phyloP scores from a whole-genome alignment of 495 filamentous ascomycete genomes.

The Lepraria neglecta region DNA sequence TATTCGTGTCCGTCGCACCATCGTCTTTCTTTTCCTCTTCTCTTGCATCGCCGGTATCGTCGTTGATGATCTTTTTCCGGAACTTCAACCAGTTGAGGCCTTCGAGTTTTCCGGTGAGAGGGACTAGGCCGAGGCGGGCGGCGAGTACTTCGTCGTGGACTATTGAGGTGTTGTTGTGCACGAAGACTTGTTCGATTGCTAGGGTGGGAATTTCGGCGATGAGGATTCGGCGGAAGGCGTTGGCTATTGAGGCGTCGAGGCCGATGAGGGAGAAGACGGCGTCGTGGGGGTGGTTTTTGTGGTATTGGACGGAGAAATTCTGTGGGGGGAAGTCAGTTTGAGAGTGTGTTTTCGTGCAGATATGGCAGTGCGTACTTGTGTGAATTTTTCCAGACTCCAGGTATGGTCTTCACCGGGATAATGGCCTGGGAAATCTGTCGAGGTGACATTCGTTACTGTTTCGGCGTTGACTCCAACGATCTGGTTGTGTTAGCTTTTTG shows the following conservation, averaged over 20 bases:
- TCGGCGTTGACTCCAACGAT: constrained; percentile 80
- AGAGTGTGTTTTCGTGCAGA: not conserved
- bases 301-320: constrained; percentile 70
- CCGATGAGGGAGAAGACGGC: constrained; percentile 85
- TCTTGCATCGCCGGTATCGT: constrained; percentile 5
- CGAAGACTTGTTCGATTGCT: constrained; percentile 86
- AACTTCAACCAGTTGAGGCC: constrained; percentile 76
- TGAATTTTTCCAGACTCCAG: constrained; percentile 76
- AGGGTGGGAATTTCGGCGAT: constrained; percentile 91
- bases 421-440: constrained; percentile 84
- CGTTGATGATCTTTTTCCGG: constrained; percentile 53
- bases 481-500: constrained; percentile 37
- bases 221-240: constrained; percentile 95
- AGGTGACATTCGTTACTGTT: constrained; percentile 79
- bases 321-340: constrained; percentile 30
- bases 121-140: constrained; percentile 81
- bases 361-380: constrained; percentile 31
- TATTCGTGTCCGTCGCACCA: constrained; percentile 66
- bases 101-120: constrained; percentile 68
- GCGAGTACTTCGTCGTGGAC: constrained; percentile 96
- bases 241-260: constrained; percentile 86
- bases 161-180: constrained; percentile 91
- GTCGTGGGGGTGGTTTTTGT: constrained; percentile 68
- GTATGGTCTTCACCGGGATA: constrained; percentile 84
- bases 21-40: constrained; percentile 45